Base-by-base conservation (phyloP, 805 yeast genomes). In the Cyberlindnera saturnus region DNA sequence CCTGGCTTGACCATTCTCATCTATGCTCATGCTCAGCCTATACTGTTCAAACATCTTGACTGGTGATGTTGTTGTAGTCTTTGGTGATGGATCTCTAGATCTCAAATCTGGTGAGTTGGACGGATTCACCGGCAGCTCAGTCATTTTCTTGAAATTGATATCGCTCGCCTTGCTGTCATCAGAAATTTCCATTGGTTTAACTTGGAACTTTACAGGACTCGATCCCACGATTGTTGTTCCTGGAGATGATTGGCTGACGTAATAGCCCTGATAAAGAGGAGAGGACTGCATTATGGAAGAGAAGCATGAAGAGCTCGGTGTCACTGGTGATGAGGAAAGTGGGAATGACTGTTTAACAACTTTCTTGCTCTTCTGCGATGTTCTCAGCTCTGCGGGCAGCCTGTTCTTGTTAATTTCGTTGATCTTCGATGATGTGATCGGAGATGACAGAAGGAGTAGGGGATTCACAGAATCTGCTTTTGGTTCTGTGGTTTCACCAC, bases 261-360 rank as follows among this genome's bases (percentile, higher is more conserved):
- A 58, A 41, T 54, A 58, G 1, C 60, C 59, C 28, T 56, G 59
- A 17, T 58, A 56, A n/a, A 58, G 41, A 2, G 62, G 62, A 3
- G 62, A 58, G 6, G 61, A 58, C 35, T 55, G 58, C 41, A 57
- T 53, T 19, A 57, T 56, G 17, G 61, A 56, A 6, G 62, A 57
- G 39, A 58, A 58, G 28, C 59, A 54, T 10, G 59, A 55, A 15
- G 58, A 50, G 31, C 43, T 45, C 37, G 61, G 61, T 6, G 62
- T 52, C 51, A 47, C 44, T 39, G 61, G 61, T 9, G 61, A 55
- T 13, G 57, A 56, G 1, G 50, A 35, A 18, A 43, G n/a, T 15
- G 47, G 35, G 10, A 36, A 16, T 4, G 35, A 19, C 8, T 37
- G 39, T 7, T 15, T 28, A 3, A 5, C 8, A n/a, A 5, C 13